phyloP scores from a whole-genome alignment of 2,329 filamentous ascomycete species.

The Aspergillus sp. region DNA sequence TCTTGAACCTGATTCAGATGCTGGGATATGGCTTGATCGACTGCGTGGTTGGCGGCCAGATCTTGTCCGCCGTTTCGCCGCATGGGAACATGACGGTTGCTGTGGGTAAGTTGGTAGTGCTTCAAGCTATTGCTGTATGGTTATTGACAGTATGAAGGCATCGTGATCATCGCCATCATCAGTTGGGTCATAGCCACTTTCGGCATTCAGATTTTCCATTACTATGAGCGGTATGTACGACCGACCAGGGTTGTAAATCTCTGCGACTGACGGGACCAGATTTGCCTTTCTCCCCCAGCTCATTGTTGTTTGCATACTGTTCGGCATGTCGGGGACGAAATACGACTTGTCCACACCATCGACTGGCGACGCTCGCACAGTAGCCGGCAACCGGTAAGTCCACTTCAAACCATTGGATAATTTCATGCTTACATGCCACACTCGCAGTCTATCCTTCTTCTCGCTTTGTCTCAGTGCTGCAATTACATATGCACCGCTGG shows the following conservation, averaged over 20 bases:
- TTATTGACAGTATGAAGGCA: slow-evolving; percentile 38
- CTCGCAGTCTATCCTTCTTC: slow-evolving; percentile 63
- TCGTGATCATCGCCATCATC: slow-evolving; percentile 65
- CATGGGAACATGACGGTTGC: slow-evolving; percentile 62
- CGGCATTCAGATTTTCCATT: slow-evolving; percentile 68
- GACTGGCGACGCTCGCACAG: slow-evolving; percentile 53
- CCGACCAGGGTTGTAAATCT: neutral
- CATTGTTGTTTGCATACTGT: slow-evolving; percentile 62
- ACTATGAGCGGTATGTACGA: slow-evolving; percentile 60
- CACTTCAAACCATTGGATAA: no score
- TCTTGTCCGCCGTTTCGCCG: slow-evolving; percentile 64
- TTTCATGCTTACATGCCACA: slow-evolving; percentile 1
- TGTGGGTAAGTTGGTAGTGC: slow-evolving; percentile 52
- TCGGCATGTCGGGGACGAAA: slow-evolving; percentile 61
- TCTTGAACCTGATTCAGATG: slow-evolving; percentile 65
- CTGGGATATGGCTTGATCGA: slow-evolving; percentile 65
- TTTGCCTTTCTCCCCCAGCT: slow-evolving; percentile 67
- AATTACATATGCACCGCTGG: slow-evolving; percentile 64
- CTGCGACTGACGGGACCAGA: slow-evolving; percentile 33
- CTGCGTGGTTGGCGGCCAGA: slow-evolving; percentile 68
- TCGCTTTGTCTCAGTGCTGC: slow-evolving; percentile 66
- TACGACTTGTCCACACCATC: slow-evolving; percentile 60
- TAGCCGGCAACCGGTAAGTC: slow-evolving; percentile 50
- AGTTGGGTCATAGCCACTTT: slow-evolving; percentile 67
- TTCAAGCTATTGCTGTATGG: neutral